Evolutionary conservation across 2,329 filamentous ascomycete species (phyloP).

Genomic region (Pseudocercospora cruenta): DNA sequence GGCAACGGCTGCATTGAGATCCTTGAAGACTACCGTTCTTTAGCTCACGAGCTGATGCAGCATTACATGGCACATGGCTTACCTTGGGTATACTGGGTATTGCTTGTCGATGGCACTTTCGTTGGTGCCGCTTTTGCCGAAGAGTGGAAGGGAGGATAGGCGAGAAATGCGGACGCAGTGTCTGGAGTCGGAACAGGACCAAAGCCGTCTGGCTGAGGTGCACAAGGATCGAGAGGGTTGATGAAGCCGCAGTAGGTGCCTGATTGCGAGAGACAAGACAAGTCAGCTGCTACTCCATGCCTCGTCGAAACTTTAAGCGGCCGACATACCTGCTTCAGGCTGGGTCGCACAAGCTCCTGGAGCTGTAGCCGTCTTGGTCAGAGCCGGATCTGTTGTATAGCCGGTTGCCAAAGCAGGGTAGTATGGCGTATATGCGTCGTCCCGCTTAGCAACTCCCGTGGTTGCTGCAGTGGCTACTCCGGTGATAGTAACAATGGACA

Average conservation of each 20-base stretch:
- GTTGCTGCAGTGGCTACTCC: constrained; percentile 24
- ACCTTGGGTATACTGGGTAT: constrained; percentile 23
- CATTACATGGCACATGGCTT: not conserved
- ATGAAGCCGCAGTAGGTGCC: constrained; percentile 43
- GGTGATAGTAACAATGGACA: constrained; percentile 27
- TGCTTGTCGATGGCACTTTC: constrained; percentile 22
- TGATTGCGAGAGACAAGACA: not conserved
- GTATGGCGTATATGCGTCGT: constrained; percentile 27
- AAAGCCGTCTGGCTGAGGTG: constrained; percentile 42
- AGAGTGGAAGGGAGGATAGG: constrained; percentile 23
- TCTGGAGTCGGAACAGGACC: constrained; percentile 36
- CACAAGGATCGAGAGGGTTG: constrained; percentile 44
- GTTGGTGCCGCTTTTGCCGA: constrained; percentile 29
- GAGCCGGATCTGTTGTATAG: constrained; percentile 31
- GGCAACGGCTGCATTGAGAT: constrained; percentile 26
- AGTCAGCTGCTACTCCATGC: not conserved
- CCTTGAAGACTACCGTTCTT: constrained; percentile 23
- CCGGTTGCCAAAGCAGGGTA: constrained; percentile 30
- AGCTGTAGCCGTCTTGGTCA: constrained; percentile 28
- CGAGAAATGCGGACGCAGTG: constrained; percentile 33
- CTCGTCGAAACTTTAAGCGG: not conserved
- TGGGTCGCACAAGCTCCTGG: constrained; percentile 35
- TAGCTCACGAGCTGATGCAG: not conserved
- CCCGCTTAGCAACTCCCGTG: constrained; percentile 19
- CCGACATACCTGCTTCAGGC: constrained; percentile 33